phyloP scores from a whole-genome alignment of 352 stramenopile species.

The Phytophthora pseudosyringae region DNA sequence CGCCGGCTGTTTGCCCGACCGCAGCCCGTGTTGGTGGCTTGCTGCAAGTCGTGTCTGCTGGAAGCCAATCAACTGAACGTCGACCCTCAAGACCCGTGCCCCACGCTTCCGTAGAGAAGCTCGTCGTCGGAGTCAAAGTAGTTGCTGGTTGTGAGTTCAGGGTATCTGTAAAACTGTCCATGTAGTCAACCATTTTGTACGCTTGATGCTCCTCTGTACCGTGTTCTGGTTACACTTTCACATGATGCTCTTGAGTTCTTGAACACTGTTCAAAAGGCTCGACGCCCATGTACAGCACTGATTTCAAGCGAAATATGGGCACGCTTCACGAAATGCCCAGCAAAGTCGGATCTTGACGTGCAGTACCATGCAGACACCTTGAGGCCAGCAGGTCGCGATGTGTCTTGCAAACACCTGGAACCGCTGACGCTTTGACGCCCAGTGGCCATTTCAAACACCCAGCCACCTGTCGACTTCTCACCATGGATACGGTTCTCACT shows the following conservation, averaged over 20 bases:
- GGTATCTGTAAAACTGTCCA: conserved; percentile 18
- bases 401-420: conserved; percentile 11
- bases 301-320: no score
- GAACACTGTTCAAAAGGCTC: no score
- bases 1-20: conserved; percentile 44
- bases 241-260: no score
- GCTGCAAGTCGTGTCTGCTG: conserved; percentile 61
- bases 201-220: no score
- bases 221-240: no score
- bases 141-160: conserved; percentile 2
- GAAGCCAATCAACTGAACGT: conserved; percentile 44
- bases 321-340: no score
- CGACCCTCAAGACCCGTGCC: conserved; percentile 53
- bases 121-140: not conserved
- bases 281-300: no score
- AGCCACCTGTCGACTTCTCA: conserved; percentile 1
- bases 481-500: conserved; percentile 20
- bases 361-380: no score
- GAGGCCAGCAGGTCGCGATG: not conserved
- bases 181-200: not conserved
- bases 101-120: conserved; percentile 26
- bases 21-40: conserved; percentile 44
- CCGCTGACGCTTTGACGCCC: conserved; percentile 12
- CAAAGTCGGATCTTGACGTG: no score
- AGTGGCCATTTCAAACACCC: conserved; percentile 5